A percentile compares a stretch with the other conserved stretches of the same genome.
These are phyloP conservation scores for Oemleria cerasiformis DNA, from an alignment of 306 rosid species.

Conservation along the genomic window DNA sequence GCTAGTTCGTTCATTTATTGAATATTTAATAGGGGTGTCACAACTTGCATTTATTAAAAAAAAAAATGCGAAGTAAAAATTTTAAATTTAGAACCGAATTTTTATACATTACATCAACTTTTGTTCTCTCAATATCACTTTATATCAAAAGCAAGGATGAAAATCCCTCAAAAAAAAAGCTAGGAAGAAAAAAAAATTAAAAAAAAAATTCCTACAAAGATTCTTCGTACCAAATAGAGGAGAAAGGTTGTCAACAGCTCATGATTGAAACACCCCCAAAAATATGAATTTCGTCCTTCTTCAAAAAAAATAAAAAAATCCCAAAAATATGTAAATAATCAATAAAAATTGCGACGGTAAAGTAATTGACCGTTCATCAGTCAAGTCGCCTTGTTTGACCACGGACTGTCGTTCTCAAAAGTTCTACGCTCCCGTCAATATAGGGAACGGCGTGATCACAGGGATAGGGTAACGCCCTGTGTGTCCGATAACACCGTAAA, in stretches of 20 bases:
- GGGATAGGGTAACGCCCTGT: conserved; percentile 27
- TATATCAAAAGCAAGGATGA: too few species aligned
- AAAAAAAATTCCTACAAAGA: background rate
- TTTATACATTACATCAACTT: too few species aligned
- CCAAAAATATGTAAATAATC: conserved; percentile 17
- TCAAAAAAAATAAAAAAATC: background rate
- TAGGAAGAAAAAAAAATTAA: background rate
- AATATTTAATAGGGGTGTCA: too few species aligned
- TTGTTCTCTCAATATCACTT: too few species aligned
- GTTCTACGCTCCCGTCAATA: conserved; percentile 17
- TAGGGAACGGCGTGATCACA: conserved; percentile 1
- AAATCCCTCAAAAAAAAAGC: background rate
- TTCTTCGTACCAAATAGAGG: background rate
- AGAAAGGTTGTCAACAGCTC: background rate
- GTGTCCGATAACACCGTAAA: conserved; percentile 30
- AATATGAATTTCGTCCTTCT: conserved; percentile 3
- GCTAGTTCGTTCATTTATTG: too few species aligned
- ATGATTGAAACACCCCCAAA: too few species aligned
- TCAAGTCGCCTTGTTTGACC: conserved; percentile 52
- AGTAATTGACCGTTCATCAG: conserved; percentile 9
- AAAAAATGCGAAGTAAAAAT: too few species aligned
- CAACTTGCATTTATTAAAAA: too few species aligned
- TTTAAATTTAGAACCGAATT: too few species aligned
- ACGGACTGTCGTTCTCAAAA: background rate
- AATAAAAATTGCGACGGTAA: background rate